Base-by-base conservation (phyloP, 495 filamentous ascomycete genomes). In the Annulohypoxylon maeteangense region DNA sequence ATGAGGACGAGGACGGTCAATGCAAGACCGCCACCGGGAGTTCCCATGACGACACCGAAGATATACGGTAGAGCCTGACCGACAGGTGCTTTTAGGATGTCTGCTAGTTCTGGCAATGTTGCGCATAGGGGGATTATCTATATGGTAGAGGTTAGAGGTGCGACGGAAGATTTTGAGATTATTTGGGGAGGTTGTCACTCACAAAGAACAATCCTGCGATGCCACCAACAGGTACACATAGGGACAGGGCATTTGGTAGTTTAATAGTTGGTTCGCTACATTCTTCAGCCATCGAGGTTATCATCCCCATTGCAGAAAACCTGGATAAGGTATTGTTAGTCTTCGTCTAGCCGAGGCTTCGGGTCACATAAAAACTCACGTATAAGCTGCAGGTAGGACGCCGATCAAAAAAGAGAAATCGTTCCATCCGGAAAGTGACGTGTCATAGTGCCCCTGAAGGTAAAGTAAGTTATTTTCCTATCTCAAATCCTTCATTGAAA, bases 1-100 rank as follows among this genome's bases (percentile, higher is more conserved):
- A 89, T 87, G 36, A 92, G 84, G 62, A 92, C 85, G 6, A 92
- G 79, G 71, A 93, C 87, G 2, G 91, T 84, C 1, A 93, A 81
- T 0, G 86, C 90, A 54, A 93, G 89, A 3, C 88, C 90, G 20
- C 90, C 90, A 20, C 74, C 83, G 14, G 84, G 79, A 12, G 81
- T 81, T 6, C 85, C 86, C 20, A 84, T 86, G 10, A 85, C 85
- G 11, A 65, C 80, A 60, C 86, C 86, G 75, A 89, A 87, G 54
- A 88, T 71, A 27, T 82, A 79, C 4, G 80, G 83, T 27, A 88
- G 83, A 0, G 87, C 85, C 67, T 88, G 86, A 27, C 85, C 84
- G 22, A 82, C 85, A 3, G 82, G 74, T 7, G 85, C 85, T 1
- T 59, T 63, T 14, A 86, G 78, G 47, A 89, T 79, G 1, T 78